Base-by-base conservation (phyloP, 2,329 filamentous ascomycete species). In the Cladobotryum mycophilum region DNA sequence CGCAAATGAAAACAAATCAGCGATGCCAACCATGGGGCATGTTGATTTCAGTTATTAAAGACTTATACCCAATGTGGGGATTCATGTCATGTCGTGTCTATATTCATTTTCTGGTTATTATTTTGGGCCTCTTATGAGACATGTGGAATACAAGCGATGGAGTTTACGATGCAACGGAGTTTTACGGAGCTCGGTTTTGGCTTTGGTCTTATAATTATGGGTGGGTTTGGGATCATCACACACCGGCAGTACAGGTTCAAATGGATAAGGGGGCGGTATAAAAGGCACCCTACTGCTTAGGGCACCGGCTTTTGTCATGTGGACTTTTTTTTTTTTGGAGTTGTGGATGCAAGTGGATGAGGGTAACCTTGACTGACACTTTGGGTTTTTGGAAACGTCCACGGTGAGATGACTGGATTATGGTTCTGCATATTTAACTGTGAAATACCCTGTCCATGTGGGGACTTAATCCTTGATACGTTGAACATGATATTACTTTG, bases 1-100 rank as follows among this genome's bases (percentile, higher is more conserved):
- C 37, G 62, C 70, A 22, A 74, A 76, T 59, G 76, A 82, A 72
- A 69, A 74, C 71, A 69, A 74, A 55, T 58, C 61, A 36, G 42
- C 48, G 17, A 58, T 79, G 58, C 72, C 78, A 37, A 71, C 76
- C 54, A 70, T 84, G 68, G 80, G 77, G 53, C 74, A 79, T 62
- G 77, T 84, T 58, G 80, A 84, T 66, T 79, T 84, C 56, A 82
- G 75, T 65, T 83, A 84, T 60, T 84, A 70, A 77, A 54, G 25
- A 13, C 37, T 25, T 25, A 9, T 20, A 42, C n/a, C 34, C 20
- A 22, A 18, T 14, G 33, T 9, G 44, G 43, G 37, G 37, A 30
- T 33, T 43, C 43, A 38, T 25, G 15, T 43, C 43, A 38, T 25
- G 15, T 40, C 42, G 12, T 45, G 30, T 42, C 43, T 20, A 48